phyloP scores from a whole-genome alignment of 2,329 filamentous ascomycete genomes.

The Fusarium sp. region DNA sequence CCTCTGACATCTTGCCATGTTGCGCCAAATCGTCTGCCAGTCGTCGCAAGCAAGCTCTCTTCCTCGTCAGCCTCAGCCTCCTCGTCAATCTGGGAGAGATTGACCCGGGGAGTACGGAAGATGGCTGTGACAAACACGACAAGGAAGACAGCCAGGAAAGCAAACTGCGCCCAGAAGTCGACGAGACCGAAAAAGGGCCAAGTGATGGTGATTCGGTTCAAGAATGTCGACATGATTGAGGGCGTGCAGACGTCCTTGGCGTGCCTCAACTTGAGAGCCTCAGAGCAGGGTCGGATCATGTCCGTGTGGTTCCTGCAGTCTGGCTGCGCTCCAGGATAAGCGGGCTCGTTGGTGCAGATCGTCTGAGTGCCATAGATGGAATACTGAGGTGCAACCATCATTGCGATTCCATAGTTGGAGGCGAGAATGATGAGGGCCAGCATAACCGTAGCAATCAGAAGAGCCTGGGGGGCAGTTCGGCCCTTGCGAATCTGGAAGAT shows the following conservation, averaged over 20 bases:
- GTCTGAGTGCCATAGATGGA: conserved; percentile 94
- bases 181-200: conserved; percentile 95
- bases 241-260: conserved; percentile 89
- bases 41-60: conserved; percentile 88
- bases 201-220: conserved; percentile 92
- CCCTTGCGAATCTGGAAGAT: conserved; percentile 93
- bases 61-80: conserved; percentile 94
- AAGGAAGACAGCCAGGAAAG: conserved; percentile 85
- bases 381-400: conserved; percentile 96
- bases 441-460: conserved; percentile 91
- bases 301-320: conserved; percentile 80
- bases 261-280: conserved; percentile 76
- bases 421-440: conserved; percentile 90
- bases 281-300: conserved; percentile 84
- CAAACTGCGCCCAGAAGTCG: conserved; percentile 97
- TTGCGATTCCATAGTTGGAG: conserved; percentile 91
- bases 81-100: conserved; percentile 83
- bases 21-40: conserved; percentile 82
- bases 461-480: conserved; percentile 89
- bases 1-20: conserved; percentile 91
- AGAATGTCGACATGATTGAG: conserved; percentile 89
- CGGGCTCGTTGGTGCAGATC: conserved; percentile 82
- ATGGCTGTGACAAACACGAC: conserved; percentile 83
- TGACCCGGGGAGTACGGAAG: conserved; percentile 82
- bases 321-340: conserved; percentile 72